These are phyloP conservation scores for Thermothelomyces thermophilus DNA, from an alignment of 2,329 filamentous ascomycete species.

Conservation along the genomic window DNA sequence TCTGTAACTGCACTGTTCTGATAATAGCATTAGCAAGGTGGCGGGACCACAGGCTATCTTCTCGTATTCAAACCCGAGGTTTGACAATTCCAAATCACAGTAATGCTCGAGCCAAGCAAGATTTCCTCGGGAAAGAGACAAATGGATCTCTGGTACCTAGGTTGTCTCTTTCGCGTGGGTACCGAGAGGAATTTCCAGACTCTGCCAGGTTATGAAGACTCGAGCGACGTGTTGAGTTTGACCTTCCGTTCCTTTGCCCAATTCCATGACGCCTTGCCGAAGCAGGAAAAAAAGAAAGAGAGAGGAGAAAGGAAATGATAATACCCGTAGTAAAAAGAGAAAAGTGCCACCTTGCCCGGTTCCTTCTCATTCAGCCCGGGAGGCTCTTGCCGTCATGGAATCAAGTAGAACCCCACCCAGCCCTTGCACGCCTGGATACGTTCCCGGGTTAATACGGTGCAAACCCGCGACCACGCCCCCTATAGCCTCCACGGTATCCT, in stretches of 20 bases:
- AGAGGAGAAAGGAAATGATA: neutral
- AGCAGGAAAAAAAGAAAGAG: neutral
- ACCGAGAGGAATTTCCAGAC: no score
- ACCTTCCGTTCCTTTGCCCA: slow-evolving; percentile 10
- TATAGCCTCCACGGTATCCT: slow-evolving; percentile 54
- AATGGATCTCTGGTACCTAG: no score
- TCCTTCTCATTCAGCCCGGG: slow-evolving; percentile 12
- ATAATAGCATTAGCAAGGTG: no score
- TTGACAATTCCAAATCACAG: neutral
- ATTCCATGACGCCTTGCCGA: slow-evolving; percentile 13
- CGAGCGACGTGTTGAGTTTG: neutral
- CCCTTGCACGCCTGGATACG: neutral
- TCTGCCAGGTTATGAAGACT: neutral
- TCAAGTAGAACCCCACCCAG: neutral
- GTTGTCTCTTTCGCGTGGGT: no score
- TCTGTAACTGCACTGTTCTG: no score
- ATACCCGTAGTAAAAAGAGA: slow-evolving; percentile 1
- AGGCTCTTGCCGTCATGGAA: neutral
- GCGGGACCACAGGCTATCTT: no score
- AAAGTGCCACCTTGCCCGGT: neutral
- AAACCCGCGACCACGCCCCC: slow-evolving; percentile 59
- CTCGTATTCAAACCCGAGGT: neutral
- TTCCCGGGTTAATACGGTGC: slow-evolving; percentile 50
- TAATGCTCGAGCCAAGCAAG: neutral
- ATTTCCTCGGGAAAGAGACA: no score